Conservation (phyloP, 2,329 filamentous ascomycete species). For the Stemphylium beticola region DNA sequence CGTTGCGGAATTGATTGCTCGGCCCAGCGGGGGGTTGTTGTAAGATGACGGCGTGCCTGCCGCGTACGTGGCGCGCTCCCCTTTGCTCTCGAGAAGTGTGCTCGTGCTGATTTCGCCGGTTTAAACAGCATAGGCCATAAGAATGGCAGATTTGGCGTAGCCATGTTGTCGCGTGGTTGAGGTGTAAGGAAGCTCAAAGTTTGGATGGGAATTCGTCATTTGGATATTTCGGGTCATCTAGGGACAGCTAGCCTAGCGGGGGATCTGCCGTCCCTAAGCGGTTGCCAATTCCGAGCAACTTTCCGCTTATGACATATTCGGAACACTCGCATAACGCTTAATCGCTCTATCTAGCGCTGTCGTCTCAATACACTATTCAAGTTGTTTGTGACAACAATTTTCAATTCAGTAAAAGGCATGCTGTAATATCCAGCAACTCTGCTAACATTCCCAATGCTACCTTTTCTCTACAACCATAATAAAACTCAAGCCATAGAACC, state of each 20-base stretch:
- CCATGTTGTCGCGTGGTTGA: constrained; percentile 41
- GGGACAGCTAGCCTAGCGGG: constrained; percentile 14
- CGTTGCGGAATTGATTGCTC: constrained; percentile 47
- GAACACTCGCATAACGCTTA: too few species aligned
- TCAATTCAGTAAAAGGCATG: too few species aligned
- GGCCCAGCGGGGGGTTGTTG: constrained; percentile 37
- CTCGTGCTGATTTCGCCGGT: constrained; percentile 32
- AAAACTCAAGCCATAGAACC: neutral
- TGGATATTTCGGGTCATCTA: constrained; percentile 16
- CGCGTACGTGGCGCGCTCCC: constrained; percentile 17
- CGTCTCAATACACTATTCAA: too few species aligned
- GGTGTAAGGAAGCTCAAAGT: neutral
- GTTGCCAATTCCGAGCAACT: constrained; percentile 13
- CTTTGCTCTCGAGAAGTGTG: constrained; percentile 18
- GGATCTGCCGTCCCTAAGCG: constrained; percentile 21
- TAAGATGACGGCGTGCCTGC: constrained; percentile 29
- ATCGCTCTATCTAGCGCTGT: too few species aligned
- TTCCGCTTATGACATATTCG: neutral
- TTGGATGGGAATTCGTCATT: constrained; percentile 9
- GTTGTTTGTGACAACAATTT: too few species aligned
- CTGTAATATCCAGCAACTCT: too few species aligned
- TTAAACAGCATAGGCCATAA: constrained; percentile 56
- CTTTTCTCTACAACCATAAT: neutral
- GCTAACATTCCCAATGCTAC: too few species aligned
- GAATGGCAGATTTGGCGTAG: constrained; percentile 54